Percentiles rank a stretch among this genome's conserved stretches.
Evolutionary conservation across 768 basidiomycete species (phyloP).

Genomic region (Rhizopogon rudus): DNA sequence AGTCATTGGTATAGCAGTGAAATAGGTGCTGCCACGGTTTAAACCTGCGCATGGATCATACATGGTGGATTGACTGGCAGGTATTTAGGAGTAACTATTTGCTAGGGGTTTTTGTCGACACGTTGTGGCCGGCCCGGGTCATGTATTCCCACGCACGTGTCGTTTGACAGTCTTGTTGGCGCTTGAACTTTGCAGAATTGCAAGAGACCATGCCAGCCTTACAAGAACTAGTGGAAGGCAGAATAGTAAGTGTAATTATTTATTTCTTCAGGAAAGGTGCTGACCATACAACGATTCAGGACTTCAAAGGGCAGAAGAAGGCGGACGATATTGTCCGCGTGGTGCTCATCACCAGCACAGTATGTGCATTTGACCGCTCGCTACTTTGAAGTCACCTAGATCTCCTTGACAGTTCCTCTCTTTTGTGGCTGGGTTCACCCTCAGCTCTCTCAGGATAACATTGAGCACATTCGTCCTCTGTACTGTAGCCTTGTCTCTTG

Average conservation of each 20-base stretch:
- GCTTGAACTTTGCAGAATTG: not conserved
- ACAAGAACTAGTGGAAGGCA: conserved; percentile 24
- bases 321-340: conserved; percentile 19
- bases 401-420: conserved; percentile 19
- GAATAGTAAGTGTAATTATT: conserved; percentile 17
- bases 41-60: too few species aligned
- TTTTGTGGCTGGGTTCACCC: conserved; percentile 23
- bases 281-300: conserved; percentile 12
- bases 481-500: conserved; percentile 1
- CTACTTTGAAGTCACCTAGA: not conserved
- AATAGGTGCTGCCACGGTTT: too few species aligned
- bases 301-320: conserved; percentile 27
- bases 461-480: conserved; percentile 9
- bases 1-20: too few species aligned
- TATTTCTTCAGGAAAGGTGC: not conserved
- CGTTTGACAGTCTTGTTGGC: not conserved
- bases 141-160: not conserved
- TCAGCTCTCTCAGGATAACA: conserved; percentile 21
- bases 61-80: too few species aligned
- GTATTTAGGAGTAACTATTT: too few species aligned
- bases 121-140: too few species aligned
- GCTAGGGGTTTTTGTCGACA: too few species aligned
- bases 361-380: conserved; percentile 7
- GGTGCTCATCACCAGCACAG: conserved; percentile 17
- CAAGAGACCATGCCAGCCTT: conserved; percentile 15